Conservation (phyloP, 2,329 filamentous ascomycete genomes). For the Ascomycota sp. region DNA sequence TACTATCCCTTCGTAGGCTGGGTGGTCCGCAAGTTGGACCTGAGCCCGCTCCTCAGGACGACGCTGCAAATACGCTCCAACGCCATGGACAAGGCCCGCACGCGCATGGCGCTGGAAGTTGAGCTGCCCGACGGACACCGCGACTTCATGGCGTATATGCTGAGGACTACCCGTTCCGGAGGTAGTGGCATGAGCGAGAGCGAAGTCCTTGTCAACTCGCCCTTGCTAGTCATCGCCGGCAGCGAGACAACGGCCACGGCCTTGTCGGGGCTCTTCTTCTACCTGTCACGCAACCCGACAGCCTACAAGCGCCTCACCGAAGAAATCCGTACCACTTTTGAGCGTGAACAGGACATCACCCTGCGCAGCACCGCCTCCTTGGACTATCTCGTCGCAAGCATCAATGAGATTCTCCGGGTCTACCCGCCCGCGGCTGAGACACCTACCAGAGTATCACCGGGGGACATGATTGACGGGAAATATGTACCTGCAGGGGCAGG, state of each 20-base stretch:
- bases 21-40: not conserved
- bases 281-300: conserved; percentile 11
- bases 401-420: conserved; percentile 21
- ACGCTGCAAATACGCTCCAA: conserved; percentile 3
- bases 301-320: conserved; percentile 11
- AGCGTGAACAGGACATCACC: conserved; percentile 15
- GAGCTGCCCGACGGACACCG: conserved; percentile 5
- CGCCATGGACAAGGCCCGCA: conserved; percentile 6
- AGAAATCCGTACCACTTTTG: conserved; percentile 16
- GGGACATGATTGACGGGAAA: conserved; percentile 12
- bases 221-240: conserved; percentile 9
- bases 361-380: conserved; percentile 9
- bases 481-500: conserved; percentile 15
- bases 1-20: conserved; percentile 2
- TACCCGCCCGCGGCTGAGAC: conserved; percentile 14
- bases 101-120: conserved; percentile 5
- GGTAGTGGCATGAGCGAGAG: conserved; percentile 10
- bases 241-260: conserved; percentile 15
- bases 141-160: conserved; percentile 10
- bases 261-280: conserved; percentile 10
- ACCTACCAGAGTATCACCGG: conserved; percentile 10
- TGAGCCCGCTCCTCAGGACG: not conserved
- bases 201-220: conserved; percentile 13
- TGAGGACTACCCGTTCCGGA: conserved; percentile 11
- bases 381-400: conserved; percentile 17